Conservation (phyloP, 2,329 filamentous ascomycete genomes). For the Colletotrichum phormii region DNA sequence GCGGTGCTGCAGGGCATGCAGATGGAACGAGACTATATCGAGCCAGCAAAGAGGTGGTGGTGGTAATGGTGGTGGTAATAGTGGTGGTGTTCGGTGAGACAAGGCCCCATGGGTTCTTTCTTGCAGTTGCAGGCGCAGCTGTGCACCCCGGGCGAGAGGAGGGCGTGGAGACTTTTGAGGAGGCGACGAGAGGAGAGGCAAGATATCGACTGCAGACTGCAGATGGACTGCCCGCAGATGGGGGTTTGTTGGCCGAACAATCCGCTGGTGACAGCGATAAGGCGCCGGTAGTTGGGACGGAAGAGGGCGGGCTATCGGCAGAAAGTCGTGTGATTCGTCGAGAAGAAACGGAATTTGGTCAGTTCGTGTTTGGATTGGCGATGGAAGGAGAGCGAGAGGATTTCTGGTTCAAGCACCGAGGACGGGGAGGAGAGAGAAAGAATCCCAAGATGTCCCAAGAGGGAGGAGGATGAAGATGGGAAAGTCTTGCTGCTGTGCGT, state of each 20-base stretch:
- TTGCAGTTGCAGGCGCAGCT: neutral
- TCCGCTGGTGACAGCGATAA: neutral
- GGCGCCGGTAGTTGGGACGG: neutral
- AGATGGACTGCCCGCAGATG: neutral
- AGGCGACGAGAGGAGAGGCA: neutral
- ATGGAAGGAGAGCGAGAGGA: neutral
- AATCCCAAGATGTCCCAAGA: neutral
- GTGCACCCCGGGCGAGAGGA: neutral
- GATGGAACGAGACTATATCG: slow-evolving; percentile 32
- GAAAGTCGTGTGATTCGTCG: neutral
- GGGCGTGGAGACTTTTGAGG: neutral
- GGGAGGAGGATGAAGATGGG: neutral
- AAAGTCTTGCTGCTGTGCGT: neutral
- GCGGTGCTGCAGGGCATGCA: slow-evolving; percentile 26
- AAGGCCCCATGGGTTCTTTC: neutral
- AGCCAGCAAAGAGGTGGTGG: slow-evolving; percentile 10
- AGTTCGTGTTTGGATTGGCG: neutral
- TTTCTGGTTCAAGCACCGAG: neutral
- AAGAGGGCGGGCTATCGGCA: neutral
- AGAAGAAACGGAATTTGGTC: neutral
- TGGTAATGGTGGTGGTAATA: slow-evolving; percentile 10
- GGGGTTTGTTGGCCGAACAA: neutral
- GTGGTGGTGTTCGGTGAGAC: neutral
- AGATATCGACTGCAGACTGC: neutral
- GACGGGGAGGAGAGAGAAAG: neutral